These are phyloP conservation scores for Xylaria sp. DNA, from an alignment of 2,329 filamentous ascomycete genomes.

Conservation along the genomic window DNA sequence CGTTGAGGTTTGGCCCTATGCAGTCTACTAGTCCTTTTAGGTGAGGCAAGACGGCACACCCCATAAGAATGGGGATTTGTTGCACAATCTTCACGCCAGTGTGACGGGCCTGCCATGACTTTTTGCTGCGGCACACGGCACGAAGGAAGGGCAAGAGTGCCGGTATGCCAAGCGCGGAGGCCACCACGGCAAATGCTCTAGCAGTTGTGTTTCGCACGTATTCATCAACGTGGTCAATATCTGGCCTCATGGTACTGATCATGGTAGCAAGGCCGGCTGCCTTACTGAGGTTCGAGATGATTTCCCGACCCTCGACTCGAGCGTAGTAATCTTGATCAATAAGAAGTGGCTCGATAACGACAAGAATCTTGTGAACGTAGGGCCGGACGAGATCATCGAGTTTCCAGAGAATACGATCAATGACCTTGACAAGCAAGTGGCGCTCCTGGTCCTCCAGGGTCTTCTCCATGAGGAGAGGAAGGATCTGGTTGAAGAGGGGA, in stretches of 20 bases:
- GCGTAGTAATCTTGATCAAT: conserved; percentile 99
- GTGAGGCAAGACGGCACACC: conserved; percentile 92
- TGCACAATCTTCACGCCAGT: conserved; percentile 99
- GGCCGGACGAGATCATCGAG: conserved; percentile 94
- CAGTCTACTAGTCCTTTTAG: conserved; percentile 95
- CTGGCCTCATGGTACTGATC: conserved; percentile 98
- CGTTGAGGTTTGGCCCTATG: conserved; percentile 92
- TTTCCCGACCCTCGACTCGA: conserved; percentile 95
- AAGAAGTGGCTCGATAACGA: conserved; percentile 97
- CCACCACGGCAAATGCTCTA: conserved; percentile 94
- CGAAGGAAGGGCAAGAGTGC: conserved; percentile 92
- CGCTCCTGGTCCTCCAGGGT: conserved; percentile 97
- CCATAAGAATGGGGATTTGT: conserved; percentile 98
- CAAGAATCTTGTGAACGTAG: conserved; percentile 96
- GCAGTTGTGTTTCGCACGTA: conserved; percentile 98
- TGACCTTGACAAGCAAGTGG: conserved; percentile 97
- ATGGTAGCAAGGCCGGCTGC: conserved; percentile 96
- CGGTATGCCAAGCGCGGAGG: conserved; percentile 92
- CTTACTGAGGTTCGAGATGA: conserved; percentile 97
- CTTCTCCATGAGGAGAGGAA: conserved; percentile 97
- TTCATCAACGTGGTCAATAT: conserved; percentile 98
- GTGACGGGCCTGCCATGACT: conserved; percentile 97
- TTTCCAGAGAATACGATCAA: conserved; percentile 98
- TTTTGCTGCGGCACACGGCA: conserved; percentile 96
- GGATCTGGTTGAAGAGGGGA: conserved; percentile 93